These are phyloP conservation scores for Ceratobasidium sp. DNA, from an alignment of 1,284 basidiomycete genomes.

Conservation along the genomic window DNA sequence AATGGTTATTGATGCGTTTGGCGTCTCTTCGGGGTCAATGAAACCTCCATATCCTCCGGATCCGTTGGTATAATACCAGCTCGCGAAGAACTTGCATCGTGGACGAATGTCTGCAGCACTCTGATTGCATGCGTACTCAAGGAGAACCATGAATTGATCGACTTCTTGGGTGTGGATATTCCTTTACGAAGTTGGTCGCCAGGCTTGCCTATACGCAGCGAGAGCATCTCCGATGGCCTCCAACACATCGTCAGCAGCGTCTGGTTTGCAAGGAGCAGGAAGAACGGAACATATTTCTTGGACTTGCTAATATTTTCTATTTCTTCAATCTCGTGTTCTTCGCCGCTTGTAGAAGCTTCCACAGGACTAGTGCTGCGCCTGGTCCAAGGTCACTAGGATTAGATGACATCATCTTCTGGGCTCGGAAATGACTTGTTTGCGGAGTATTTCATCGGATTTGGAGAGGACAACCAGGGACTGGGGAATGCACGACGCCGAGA, in stretches of 20 bases:
- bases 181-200: slow-evolving; percentile 24
- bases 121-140: slow-evolving; percentile 9
- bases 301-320: background rate
- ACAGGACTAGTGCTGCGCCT: slow-evolving; percentile 4
- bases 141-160: slow-evolving; percentile 1
- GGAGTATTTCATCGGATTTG: background rate
- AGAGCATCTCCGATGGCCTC: slow-evolving; percentile 13
- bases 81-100: slow-evolving; percentile 19
- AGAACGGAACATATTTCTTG: slow-evolving; percentile 30
- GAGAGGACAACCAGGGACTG: background rate
- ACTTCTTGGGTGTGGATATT: slow-evolving; percentile 24
- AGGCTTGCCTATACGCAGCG: slow-evolving; percentile 1
- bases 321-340: background rate
- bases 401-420: background rate
- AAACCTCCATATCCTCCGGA: slow-evolving; percentile 4
- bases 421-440: background rate
- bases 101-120: background rate
- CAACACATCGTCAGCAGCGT: background rate
- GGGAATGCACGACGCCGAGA: background rate
- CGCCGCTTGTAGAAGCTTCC: background rate
- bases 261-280: slow-evolving; percentile 8
- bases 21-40: background rate
- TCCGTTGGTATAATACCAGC: slow-evolving; percentile 19
- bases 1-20: slow-evolving; percentile 2
- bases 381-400: slow-evolving; percentile 9